These are phyloP conservation scores for Lepidium didymum DNA, from an alignment of 345 rosid species.

Conservation along the genomic window DNA sequence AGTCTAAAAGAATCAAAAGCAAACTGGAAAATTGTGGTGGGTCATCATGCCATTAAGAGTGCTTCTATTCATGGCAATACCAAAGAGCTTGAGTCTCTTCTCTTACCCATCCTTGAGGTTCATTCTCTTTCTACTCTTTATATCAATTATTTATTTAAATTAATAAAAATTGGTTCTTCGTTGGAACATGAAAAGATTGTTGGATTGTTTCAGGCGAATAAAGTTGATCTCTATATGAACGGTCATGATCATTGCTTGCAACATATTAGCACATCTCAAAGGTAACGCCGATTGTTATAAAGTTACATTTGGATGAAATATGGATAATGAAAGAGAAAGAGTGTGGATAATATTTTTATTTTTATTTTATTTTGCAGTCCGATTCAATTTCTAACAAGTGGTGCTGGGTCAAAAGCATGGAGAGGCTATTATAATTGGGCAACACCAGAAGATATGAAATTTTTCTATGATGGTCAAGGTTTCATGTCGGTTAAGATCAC, in stretches of 20 bases:
- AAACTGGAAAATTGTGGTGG: conserved; percentile 51
- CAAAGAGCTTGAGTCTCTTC: conserved; percentile 35
- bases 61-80: conserved; percentile 50
- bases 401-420: conserved; percentile 50
- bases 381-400: conserved; percentile 38
- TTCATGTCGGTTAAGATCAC: conserved; percentile 31
- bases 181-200: background rate
- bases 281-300: conserved; percentile 23
- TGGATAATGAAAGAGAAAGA: background rate
- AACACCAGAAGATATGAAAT: conserved; percentile 17
- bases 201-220: conserved; percentile 30
- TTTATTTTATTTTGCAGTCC: background rate
- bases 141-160: background rate
- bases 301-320: background rate
- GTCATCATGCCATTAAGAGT: conserved; percentile 57
- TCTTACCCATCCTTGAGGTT: conserved; percentile 49
- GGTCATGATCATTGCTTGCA: conserved; percentile 62
- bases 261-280: conserved; percentile 34
- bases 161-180: background rate
- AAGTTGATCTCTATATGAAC: conserved; percentile 44
- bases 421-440: conserved; percentile 26
- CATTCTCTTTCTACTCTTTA: background rate
- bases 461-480: conserved; percentile 43
- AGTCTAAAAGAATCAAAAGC: conserved; percentile 39
- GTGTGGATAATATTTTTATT: background rate